Evolutionary conservation across 1,139 yeast genomes (phyloP).

Genomic region (Blastobotrys malaysiensis): DNA sequence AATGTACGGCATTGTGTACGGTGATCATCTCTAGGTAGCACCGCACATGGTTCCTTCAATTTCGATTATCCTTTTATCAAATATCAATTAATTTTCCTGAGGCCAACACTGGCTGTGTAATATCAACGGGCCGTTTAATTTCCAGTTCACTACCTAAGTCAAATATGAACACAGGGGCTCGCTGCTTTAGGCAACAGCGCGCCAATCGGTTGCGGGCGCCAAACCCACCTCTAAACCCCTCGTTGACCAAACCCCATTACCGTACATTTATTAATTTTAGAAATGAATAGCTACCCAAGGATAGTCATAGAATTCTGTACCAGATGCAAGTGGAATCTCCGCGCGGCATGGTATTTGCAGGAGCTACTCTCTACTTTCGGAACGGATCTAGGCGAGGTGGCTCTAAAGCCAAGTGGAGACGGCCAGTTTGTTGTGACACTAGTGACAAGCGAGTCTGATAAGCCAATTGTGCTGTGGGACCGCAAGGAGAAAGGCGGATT

Average conservation of each 20-base stretch:
- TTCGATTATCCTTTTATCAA: too few relatives aligned
- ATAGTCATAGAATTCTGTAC: slow-evolving; percentile 54
- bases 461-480: slow-evolving; percentile 45
- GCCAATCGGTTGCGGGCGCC: background rate
- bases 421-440: slow-evolving; percentile 47
- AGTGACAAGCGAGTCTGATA: slow-evolving; percentile 14
- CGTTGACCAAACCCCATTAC: background rate
- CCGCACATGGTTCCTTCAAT: too few relatives aligned
- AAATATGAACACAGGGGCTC: background rate
- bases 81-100: too few relatives aligned
- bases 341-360: slow-evolving; percentile 66
- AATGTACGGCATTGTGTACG: too few relatives aligned
- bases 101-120: too few relatives aligned
- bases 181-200: background rate
- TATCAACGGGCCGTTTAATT: too few relatives aligned
- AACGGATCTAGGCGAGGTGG: slow-evolving; percentile 46
- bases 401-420: slow-evolving; percentile 46
- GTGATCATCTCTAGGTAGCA: too few relatives aligned
- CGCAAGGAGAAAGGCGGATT: slow-evolving; percentile 50
- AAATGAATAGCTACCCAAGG: slow-evolving; percentile 36
- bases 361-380: slow-evolving; percentile 59
- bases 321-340: slow-evolving; percentile 57
- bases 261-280: background rate
- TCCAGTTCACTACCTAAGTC: background rate
- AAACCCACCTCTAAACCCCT: background rate